phyloP scores from a whole-genome alignment of 2,329 filamentous ascomycete species.

The Knoxdaviesia proteae region DNA sequence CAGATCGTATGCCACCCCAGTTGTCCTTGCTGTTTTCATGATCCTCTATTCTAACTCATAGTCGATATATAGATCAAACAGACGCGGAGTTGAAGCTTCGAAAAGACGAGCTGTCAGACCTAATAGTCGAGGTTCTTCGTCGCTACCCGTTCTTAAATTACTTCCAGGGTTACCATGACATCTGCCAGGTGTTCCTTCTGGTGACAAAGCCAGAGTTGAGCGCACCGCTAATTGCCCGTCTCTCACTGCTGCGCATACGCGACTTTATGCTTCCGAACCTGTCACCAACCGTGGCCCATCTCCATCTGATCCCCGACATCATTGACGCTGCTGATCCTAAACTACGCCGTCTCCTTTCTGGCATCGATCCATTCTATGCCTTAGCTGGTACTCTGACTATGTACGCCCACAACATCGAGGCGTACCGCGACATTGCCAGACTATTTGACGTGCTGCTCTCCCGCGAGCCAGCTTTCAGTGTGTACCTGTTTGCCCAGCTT shows the following conservation, averaged over 20 bases:
- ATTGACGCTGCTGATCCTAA: conserved; percentile 49
- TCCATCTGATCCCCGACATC: conserved; percentile 72
- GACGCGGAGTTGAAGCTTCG: conserved; percentile 46
- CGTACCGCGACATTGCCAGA: conserved; percentile 70
- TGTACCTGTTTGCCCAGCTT: conserved; percentile 86
- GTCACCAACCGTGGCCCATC: conserved; percentile 58
- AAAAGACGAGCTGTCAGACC: conserved; percentile 55
- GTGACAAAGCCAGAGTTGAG: conserved; percentile 49
- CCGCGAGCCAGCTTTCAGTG: conserved; percentile 63
- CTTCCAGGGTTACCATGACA: conserved; percentile 98
- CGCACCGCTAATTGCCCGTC: conserved; percentile 46
- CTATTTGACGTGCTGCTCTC: conserved; percentile 86
- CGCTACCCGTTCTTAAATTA: conserved; percentile 71
- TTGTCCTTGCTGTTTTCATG: not conserved
- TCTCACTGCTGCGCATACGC: conserved; percentile 75
- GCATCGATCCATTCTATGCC: conserved; percentile 75
- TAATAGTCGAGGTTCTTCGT: conserved; percentile 68
- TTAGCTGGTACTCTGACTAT: conserved; percentile 84
- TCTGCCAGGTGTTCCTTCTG: conserved; percentile 83
- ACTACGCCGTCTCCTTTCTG: conserved; percentile 55
- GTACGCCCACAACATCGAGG: conserved; percentile 89
- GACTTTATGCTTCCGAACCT: conserved; percentile 95
- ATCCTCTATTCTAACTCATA: not conserved
- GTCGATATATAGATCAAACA: conserved; percentile 10
- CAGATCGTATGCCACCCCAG: conserved; percentile 36